Evolutionary conservation across 441 rosid genomes (phyloP).

Genomic region (Corymbia calophylla): DNA sequence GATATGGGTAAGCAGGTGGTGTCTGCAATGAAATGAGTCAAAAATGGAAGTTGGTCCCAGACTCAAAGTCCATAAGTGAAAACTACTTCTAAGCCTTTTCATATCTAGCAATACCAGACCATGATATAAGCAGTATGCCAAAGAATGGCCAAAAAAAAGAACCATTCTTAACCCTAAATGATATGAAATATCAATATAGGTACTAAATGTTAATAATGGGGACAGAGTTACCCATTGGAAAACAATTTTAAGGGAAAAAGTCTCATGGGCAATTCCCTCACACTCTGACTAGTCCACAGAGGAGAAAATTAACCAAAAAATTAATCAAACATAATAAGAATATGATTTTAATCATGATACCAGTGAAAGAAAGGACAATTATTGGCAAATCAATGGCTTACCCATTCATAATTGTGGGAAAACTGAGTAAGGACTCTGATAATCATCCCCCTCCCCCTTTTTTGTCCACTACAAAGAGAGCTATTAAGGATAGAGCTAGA

Average conservation of each 20-base stretch:
- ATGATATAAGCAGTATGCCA: not conserved
- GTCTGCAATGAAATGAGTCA: slow-evolving; percentile 44
- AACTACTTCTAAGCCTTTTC: not conserved
- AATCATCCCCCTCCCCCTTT: not conserved
- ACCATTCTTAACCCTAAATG: not conserved
- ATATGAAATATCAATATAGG: not conserved
- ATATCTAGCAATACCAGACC: not conserved
- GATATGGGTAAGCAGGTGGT: slow-evolving; percentile 72
- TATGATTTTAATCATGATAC: not conserved
- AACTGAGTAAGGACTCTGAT: not conserved
- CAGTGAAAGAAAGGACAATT: not conserved
- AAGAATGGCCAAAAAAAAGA: not conserved
- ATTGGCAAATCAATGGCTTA: not conserved
- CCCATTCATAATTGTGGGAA: not conserved
- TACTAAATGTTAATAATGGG: not conserved
- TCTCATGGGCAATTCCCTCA: not conserved
- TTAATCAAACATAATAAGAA: not conserved
- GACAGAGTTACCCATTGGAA: not conserved
- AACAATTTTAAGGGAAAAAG: not conserved
- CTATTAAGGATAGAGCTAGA: not conserved
- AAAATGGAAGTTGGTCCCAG: not conserved
- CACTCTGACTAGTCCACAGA: not conserved
- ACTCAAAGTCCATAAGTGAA: slow-evolving; percentile 3
- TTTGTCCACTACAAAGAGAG: not conserved
- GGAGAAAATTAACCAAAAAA: not conserved